Base-by-base conservation (phyloP, 2,329 filamentous ascomycete species). In the Rutstroemia sp. region DNA sequence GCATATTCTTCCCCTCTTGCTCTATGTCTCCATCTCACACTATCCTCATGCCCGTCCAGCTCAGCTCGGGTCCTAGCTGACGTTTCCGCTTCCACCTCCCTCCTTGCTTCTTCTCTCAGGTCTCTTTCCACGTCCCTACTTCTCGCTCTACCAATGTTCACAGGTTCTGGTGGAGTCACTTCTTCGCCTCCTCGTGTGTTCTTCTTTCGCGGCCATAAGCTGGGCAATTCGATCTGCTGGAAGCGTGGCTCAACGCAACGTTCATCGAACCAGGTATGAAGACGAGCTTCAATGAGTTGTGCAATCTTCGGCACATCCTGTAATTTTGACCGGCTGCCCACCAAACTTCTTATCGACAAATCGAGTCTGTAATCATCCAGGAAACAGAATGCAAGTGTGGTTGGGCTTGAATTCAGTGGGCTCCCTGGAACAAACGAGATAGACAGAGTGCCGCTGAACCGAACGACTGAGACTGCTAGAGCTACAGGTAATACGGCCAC, bases 321-420 rank as follows among this genome's bases (percentile, higher is more conserved):
- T 3, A 95, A 74, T 16, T 88, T 79, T 3, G 86, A 88, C n/a
- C 89, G 81, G 58, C 85, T 89, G 38, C 90, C 90, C 5, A 95
- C 80, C 14, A 94, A 77, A 53, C 87, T 91, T 60, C 88, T 81
- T 27, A 92, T 88, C 3, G 86, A 90, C 61, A 95, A 86, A 70
- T 94, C 90, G 19, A 95, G 78, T 25, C 89, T 79, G 73, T 95
- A 95, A 73, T 94, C 89, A 69, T 92, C 88, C 37, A 92, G 79
- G 69, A 99, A 99, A 56, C 90, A 95, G 72, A 99, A 97, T 0
- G 90, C 90, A 71, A 99, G 87, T 69, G 91, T 95, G 3, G 94
- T 96, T 4, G 88, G 88, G 3, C 83, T 88, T 23, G 82, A 79
- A 63, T 85, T 81, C 12, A 80, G 79, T 0, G 82, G 79, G 64